These are phyloP conservation scores for Lipomyces lipofer DNA, from an alignment of 805 yeast species.

Conservation along the genomic window DNA sequence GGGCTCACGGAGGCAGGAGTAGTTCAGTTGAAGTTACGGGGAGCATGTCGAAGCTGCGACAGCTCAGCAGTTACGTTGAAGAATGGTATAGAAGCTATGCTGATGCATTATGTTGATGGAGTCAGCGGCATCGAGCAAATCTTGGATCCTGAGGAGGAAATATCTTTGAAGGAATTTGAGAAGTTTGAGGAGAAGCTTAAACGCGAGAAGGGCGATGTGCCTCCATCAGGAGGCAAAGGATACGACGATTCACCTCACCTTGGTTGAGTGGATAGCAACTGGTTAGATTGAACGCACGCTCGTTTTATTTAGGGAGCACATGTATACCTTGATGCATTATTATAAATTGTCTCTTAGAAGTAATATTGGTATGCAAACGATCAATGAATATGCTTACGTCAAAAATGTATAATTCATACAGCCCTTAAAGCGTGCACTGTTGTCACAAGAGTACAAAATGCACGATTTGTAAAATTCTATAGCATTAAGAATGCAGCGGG, in stretches of 20 bases:
- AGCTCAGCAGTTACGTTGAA: slow-evolving; percentile 88
- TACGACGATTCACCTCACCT: slow-evolving; percentile 7
- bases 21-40: slow-evolving; percentile 84
- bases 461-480: too few species aligned
- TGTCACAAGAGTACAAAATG: too few species aligned
- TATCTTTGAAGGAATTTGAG: slow-evolving; percentile 80
- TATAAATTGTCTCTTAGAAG: too few species aligned
- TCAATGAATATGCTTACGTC: too few species aligned
- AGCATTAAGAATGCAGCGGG: too few species aligned
- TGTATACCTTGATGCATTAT: too few species aligned
- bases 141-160: slow-evolving; percentile 72
- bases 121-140: slow-evolving; percentile 85
- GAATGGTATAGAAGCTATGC: slow-evolving; percentile 96
- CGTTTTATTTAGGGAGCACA: too few species aligned
- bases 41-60: slow-evolving; percentile 95
- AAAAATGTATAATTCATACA: too few species aligned
- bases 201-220: slow-evolving; percentile 31
- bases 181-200: slow-evolving; percentile 67
- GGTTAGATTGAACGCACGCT: too few species aligned
- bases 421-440: too few species aligned
- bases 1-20: slow-evolving; percentile 87
- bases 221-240: slow-evolving; percentile 7
- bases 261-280: too few species aligned
- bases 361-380: too few species aligned
- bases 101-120: slow-evolving; percentile 94